phyloP scores from a whole-genome alignment of 768 basidiomycete genomes.

The Phaeotremella skinneri region DNA sequence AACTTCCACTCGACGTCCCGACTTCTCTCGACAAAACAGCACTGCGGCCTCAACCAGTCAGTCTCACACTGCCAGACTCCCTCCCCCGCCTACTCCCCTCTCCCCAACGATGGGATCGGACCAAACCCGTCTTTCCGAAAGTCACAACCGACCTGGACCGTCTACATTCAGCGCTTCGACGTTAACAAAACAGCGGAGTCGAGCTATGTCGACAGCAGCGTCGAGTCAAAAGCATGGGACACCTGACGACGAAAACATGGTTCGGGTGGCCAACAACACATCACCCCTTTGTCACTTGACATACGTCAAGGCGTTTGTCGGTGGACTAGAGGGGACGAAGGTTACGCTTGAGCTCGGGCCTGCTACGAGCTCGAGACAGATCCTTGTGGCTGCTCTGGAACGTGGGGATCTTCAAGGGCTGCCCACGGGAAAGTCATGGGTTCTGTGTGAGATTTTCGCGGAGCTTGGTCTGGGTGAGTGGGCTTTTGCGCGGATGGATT shows the following conservation, averaged over 20 bases:
- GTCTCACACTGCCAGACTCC: slow-evolving; percentile 1
- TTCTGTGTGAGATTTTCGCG: slow-evolving; percentile 83
- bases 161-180: not conserved
- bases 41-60: not conserved
- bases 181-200: not conserved
- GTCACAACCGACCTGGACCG: not conserved
- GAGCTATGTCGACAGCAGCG: not conserved
- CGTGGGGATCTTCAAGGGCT: slow-evolving; percentile 64
- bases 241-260: slow-evolving; percentile 20
- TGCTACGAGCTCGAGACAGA: slow-evolving; percentile 68
- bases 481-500: not conserved
- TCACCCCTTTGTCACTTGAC: slow-evolving; percentile 13
- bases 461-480: slow-evolving; percentile 85
- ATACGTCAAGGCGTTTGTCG: slow-evolving; percentile 25
- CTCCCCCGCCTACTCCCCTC: not conserved
- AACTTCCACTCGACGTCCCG: slow-evolving; percentile 3
- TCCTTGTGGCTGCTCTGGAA: slow-evolving; percentile 64
- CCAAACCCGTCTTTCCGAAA: not conserved
- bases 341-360: slow-evolving; percentile 69
- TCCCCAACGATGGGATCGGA: not conserved
- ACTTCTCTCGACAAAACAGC: slow-evolving; percentile 9
- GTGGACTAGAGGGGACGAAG: slow-evolving; percentile 25
- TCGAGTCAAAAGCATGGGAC: slow-evolving; percentile 10
- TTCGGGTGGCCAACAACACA: slow-evolving; percentile 4
- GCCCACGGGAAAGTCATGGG: slow-evolving; percentile 66